Conservation (phyloP, 2,329 filamentous ascomycete species). For the Cercospora zeae-maydis region DNA sequence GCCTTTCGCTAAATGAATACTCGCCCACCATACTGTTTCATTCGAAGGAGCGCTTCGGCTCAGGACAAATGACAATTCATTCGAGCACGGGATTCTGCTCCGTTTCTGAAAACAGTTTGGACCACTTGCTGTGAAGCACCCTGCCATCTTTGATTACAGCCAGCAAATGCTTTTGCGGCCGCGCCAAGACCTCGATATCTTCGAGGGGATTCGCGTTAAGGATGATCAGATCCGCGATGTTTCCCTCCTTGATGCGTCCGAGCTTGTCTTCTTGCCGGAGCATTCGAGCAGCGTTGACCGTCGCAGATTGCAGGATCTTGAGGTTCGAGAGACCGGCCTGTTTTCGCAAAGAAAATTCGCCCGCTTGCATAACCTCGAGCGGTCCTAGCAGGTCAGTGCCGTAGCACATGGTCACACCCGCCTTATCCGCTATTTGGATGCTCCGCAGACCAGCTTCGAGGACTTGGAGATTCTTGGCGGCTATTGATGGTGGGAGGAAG, state of each 20-base stretch:
- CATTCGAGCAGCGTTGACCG: conserved; percentile 52
- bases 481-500: conserved; percentile 46
- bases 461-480: conserved; percentile 52
- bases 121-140: conserved; percentile 40
- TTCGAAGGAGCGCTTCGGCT: neutral
- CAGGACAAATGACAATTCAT: neutral
- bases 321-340: conserved; percentile 43
- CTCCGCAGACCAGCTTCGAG: conserved; percentile 47
- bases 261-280: conserved; percentile 47
- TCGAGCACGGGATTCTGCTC: conserved; percentile 20
- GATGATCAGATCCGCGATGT: conserved; percentile 53
- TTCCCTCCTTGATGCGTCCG: conserved; percentile 51
- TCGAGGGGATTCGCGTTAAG: conserved; percentile 53
- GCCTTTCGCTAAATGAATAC: conserved; percentile 17
- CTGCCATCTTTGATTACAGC: conserved; percentile 56
- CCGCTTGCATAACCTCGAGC: conserved; percentile 47
- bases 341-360: conserved; percentile 49
- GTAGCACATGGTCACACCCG: conserved; percentile 55
- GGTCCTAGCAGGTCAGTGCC: conserved; percentile 55
- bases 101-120: conserved; percentile 27
- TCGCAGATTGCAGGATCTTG: conserved; percentile 51
- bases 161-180: conserved; percentile 47
- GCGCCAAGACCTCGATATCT: conserved; percentile 52
- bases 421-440: conserved; percentile 49
- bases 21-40: neutral